Percentiles rank a stretch among this genome's conserved stretches.
phyloP scores from a whole-genome alignment of 78 protist genomes.

The slime mould (Dictyostelium discoideum) region dicty_2.7 NC_007091.3:500001-500500 shows the following conservation, averaged over 20 bases:
- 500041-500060: slow-evolving; percentile 81
- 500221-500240: slow-evolving; percentile 84
- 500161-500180: slow-evolving; percentile 77
- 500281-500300: slow-evolving; percentile 79
- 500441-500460: slow-evolving; percentile 74
- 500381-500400: slow-evolving; percentile 85
- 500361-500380: slow-evolving; percentile 87
- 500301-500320: slow-evolving; percentile 76
- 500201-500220: slow-evolving; percentile 84
- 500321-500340: slow-evolving; percentile 77
- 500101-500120: slow-evolving; percentile 88
- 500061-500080: slow-evolving; percentile 75
- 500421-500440: slow-evolving; percentile 71
- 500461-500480: slow-evolving; percentile 78
- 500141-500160: slow-evolving; percentile 80
- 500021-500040: slow-evolving; percentile 90
- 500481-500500: slow-evolving; percentile 81
- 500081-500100: slow-evolving; percentile 79
- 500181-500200: slow-evolving; percentile 73
- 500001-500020: slow-evolving; percentile 91
- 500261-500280: slow-evolving; percentile 77
- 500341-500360: slow-evolving; percentile 87
- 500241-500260: slow-evolving; percentile 84
- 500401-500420: slow-evolving; percentile 86
- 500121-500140: slow-evolving; percentile 89